Evolutionary conservation across 805 yeast genomes (phyloP), one percentile per base, ranked within the genome.

Genomic region (Wickerhamiella sergipiensis): DNA sequence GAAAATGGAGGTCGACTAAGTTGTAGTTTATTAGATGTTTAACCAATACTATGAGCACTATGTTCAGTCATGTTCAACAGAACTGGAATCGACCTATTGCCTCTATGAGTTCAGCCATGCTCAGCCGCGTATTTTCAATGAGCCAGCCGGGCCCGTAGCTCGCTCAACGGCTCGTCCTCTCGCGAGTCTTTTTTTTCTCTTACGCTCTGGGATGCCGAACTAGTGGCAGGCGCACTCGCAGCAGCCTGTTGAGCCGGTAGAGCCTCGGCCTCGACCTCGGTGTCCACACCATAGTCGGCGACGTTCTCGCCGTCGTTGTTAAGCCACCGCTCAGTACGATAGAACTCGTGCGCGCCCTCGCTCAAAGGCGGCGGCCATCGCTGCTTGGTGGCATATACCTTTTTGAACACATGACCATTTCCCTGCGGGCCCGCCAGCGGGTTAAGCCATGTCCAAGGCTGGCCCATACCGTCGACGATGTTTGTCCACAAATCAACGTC

Each of bases 231-330:
- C 10, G 42, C 42, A 12, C 17, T 18, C 18, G n/a, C n/a, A n/a
- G n/a, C n/a, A n/a, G n/a, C n/a, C n/a, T n/a, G n/a, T n/a, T n/a
- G n/a, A n/a, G n/a, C n/a, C n/a, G 43, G 47, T 4, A 10, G 13
- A 12, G 31, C 42, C 45, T 39, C 31, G 18, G 26, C 40, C 39
- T 48, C 57, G 38, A 33, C 48, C n/a, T 78, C 83, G 7, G 76
- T 52, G 61, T 89, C 97, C 2, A 90, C 97, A 0, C 97, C 97
- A 64, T 79, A 89, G 65, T 87, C 96, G 40, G 75, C 75, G 45
- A 90, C 68, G 12, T 75, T 75, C 60, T 90, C 97, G n/a, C 98
- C 98, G 63, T 82, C 73, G 17, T 74, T 80, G 62, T 85, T 87
- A 51, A 65, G 67, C 95, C 95, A 89, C 43, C 76, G 71, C 13